phyloP scores from a whole-genome alignment of 371 early-diverging fungal species.

The Chytridiales sp. region DNA sequence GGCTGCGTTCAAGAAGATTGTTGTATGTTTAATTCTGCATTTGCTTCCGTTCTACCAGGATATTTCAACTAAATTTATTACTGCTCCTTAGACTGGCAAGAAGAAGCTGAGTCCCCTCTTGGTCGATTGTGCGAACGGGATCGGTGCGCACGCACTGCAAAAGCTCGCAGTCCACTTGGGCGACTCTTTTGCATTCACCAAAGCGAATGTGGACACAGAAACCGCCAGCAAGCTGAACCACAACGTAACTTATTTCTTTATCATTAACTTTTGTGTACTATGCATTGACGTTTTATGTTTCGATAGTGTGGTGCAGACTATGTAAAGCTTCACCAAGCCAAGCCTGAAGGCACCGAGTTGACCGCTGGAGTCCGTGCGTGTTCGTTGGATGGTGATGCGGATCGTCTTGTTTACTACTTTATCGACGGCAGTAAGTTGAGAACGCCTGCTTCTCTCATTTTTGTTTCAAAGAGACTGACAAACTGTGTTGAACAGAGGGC shows the following conservation, averaged over 20 bases:
- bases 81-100: constrained; percentile 57
- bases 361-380: constrained; percentile 72
- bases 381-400: constrained; percentile 99
- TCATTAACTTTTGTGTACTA: constrained; percentile 2
- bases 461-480: not conserved
- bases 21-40: constrained; percentile 54
- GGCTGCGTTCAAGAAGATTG: constrained; percentile 76
- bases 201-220: constrained; percentile 73
- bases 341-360: constrained; percentile 70
- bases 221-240: constrained; percentile 76
- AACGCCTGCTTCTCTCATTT: not conserved
- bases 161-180: constrained; percentile 69
- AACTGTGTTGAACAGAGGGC: constrained; percentile 48
- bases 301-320: constrained; percentile 95
- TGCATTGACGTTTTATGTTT: constrained; percentile 6
- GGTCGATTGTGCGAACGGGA: constrained; percentile 96
- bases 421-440: constrained; percentile 58
- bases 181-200: constrained; percentile 41
- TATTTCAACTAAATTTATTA: not conserved
- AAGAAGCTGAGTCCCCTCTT: constrained; percentile 65
- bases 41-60: constrained; percentile 3
- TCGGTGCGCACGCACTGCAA: constrained; percentile 90
- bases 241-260: constrained; percentile 52
- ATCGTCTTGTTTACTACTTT: constrained; percentile 97
- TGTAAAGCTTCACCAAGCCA: constrained; percentile 88